phyloP scores from a whole-genome alignment of 2,329 filamentous ascomycete species.

The Penicillium sclerotigenum region DNA sequence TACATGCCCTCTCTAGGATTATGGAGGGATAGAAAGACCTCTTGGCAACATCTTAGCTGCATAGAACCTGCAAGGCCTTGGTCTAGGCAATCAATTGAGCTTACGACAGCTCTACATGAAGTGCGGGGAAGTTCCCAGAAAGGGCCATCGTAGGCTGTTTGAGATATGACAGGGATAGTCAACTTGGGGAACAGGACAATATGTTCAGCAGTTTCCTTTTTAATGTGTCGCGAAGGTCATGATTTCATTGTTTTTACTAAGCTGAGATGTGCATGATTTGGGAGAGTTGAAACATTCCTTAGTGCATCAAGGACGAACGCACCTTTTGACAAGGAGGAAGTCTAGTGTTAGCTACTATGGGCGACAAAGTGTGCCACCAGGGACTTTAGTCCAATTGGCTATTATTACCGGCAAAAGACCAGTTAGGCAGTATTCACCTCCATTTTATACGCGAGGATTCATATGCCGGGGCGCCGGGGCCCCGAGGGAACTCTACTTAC shows the following conservation, averaged over 20 bases:
- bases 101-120: not conserved
- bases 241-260: not conserved
- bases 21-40: not conserved
- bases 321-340: not conserved
- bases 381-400: not conserved
- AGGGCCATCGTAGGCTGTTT: not conserved
- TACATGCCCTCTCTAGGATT: no score
- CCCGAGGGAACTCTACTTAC: no score
- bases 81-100: not conserved
- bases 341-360: not conserved
- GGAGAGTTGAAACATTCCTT: not conserved
- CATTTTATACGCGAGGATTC: no score
- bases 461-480: no score
- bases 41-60: not conserved
- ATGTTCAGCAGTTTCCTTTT: not conserved
- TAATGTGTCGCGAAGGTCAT: not conserved
- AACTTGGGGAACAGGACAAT: not conserved
- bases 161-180: not conserved
- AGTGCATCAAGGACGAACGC: not conserved
- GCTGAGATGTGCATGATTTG: not conserved
- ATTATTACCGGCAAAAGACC: not conserved
- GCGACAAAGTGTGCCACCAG: not conserved
- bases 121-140: conserved; percentile 1
- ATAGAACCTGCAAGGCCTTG: not conserved
- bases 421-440: not conserved